Conservation (phyloP, 73 alveolate species). For the Blepharisma japonicum region DNA sequence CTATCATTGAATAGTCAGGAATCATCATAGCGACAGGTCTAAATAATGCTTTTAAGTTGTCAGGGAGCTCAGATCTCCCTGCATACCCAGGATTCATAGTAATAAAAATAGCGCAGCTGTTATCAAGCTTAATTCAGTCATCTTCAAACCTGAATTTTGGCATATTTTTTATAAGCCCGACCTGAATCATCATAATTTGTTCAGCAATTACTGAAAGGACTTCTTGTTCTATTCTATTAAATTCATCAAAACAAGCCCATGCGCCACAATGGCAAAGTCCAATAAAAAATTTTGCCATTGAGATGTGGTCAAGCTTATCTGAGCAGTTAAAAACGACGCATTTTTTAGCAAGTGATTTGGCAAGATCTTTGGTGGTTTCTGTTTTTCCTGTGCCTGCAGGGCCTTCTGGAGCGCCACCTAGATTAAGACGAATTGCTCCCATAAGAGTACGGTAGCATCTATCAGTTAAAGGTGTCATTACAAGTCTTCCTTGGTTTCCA, state of each 20-base stretch:
- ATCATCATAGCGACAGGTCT: conserved; percentile 98
- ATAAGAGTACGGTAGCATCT: conserved; percentile 96
- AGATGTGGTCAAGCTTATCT: conserved; percentile 73
- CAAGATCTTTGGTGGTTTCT: conserved; percentile 98
- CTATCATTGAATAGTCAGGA: conserved; percentile 93
- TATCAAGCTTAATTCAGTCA: conserved; percentile 57
- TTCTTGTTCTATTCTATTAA: conserved; percentile 95
- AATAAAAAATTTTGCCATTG: conserved; percentile 99
- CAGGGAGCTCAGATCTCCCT: conserved; percentile 99
- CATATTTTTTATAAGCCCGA: conserved; percentile 72
- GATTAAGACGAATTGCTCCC: conserved; percentile 96
- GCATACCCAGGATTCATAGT: conserved; percentile 99
- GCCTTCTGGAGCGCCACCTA: conserved; percentile 99
- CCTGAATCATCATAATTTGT: conserved; percentile 57
- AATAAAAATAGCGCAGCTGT: conserved; percentile 93
- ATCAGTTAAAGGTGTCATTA: conserved; percentile 95
- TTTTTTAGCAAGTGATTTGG: conserved; percentile 91
- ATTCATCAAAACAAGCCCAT: conserved; percentile 99
- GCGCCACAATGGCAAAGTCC: conserved; percentile 97
- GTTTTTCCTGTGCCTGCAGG: conserved; percentile 99
- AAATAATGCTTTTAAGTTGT: conserved; percentile 91
- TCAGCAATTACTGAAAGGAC: conserved; percentile 92
- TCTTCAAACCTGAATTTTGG: conserved; percentile 84
- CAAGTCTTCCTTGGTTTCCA: conserved; percentile 92
- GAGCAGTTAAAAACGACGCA: conserved; percentile 89